These are phyloP conservation scores for Colletotrichum tofieldiae DNA, from an alignment of 2,329 filamentous ascomycete genomes.

Conservation along the genomic window DNA sequence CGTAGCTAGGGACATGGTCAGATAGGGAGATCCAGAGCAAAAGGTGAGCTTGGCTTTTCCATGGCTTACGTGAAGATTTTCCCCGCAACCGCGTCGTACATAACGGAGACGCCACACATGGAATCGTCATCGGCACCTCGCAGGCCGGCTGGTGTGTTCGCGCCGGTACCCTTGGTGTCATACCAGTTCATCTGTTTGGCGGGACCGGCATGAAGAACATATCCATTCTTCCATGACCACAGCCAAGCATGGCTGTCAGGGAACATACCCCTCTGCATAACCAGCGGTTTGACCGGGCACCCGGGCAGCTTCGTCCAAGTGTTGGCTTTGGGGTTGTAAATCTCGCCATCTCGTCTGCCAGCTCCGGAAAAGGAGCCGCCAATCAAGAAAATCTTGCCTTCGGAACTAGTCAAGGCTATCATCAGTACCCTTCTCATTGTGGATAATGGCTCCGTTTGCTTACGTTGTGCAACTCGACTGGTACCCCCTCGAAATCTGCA, in stretches of 20 bases:
- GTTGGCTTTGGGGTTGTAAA: conserved; percentile 62
- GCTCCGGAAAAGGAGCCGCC: conserved; percentile 68
- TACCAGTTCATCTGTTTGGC: conserved; percentile 72
- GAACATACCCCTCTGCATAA: conserved; percentile 68
- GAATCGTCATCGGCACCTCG: conserved; percentile 61
- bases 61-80: conserved; percentile 63
- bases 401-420: conserved; percentile 51
- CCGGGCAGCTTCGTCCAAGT: conserved; percentile 63
- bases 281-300: conserved; percentile 62
- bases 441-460: neutral
- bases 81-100: conserved; percentile 73
- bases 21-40: neutral
- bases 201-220: conserved; percentile 70
- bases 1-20: conserved; percentile 48
- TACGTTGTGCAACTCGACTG: conserved; percentile 62
- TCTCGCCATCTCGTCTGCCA: conserved; percentile 68
- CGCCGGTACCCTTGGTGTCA: conserved; percentile 59
- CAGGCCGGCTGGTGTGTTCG: conserved; percentile 57
- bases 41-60: too few species aligned
- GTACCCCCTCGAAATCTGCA: conserved; percentile 66
- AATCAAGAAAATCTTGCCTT: conserved; percentile 70
- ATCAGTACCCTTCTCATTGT: neutral
- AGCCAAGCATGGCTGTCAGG: conserved; percentile 52
- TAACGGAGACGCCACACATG: conserved; percentile 70
- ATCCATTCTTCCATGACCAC: conserved; percentile 60